Conservation (phyloP, 1,139 yeast genomes). For the Yamadazyma atmosphaerica region DNA sequence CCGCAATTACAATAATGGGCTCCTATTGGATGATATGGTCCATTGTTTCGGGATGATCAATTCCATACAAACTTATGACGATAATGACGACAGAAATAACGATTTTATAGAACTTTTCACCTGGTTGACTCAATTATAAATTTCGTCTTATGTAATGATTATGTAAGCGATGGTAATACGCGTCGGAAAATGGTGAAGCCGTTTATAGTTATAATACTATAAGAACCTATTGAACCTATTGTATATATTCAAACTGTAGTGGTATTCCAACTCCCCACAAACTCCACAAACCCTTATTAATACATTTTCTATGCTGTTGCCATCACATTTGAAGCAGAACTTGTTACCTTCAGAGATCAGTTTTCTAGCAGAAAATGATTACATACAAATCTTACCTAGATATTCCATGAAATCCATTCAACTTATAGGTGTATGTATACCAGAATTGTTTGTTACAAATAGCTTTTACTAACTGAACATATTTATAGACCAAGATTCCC, state of each 20-base stretch:
- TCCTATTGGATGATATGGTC: conserved; percentile 10
- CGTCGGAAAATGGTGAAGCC: neutral
- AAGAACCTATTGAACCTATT: too few relatives aligned
- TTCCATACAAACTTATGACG: conserved; percentile 9
- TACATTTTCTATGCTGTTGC: conserved; percentile 69
- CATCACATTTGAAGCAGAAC: conserved; percentile 53
- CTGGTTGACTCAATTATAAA: conserved; percentile 12
- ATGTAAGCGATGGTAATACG: conserved; percentile 1
- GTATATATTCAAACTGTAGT: too few relatives aligned
- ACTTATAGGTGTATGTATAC: conserved; percentile 49
- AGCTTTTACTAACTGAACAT: conserved; percentile 19
- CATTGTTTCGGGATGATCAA: conserved; percentile 19
- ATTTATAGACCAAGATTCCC: conserved; percentile 39
- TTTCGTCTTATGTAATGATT: neutral
- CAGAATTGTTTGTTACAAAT: conserved; percentile 21
- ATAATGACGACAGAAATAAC: conserved; percentile 5
- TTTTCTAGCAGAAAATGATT: conserved; percentile 82
- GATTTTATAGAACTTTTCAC: conserved; percentile 10
- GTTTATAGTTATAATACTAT: neutral
- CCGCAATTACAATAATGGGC: conserved; percentile 12
- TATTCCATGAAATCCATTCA: conserved; percentile 64
- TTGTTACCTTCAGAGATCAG: conserved; percentile 78
- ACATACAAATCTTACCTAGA: conserved; percentile 71
- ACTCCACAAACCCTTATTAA: too few relatives aligned
- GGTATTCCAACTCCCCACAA: too few relatives aligned